These are phyloP conservation scores for Ophiostoma ulmi DNA, from an alignment of 2,329 filamentous ascomycete species.

Conservation along the genomic window DNA sequence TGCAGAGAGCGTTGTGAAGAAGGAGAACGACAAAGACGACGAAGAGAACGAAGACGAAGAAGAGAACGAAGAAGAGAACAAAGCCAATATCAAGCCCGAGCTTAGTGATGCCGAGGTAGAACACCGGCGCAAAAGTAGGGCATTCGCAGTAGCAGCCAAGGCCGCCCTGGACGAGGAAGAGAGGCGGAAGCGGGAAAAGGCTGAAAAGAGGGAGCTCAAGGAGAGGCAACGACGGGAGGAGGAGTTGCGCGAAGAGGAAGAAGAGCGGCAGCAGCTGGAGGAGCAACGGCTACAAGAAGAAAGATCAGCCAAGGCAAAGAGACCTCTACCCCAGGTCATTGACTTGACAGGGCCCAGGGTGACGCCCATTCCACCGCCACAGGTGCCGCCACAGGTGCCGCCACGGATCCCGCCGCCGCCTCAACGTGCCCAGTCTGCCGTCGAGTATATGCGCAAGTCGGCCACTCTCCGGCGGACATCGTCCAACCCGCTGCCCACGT, in stretches of 20 bases:
- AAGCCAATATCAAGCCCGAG: background rate
- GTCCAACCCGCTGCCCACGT: slow-evolving; percentile 17
- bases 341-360: background rate
- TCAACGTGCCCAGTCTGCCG: slow-evolving; percentile 28
- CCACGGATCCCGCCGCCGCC: slow-evolving; percentile 27
- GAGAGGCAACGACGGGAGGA: background rate
- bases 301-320: background rate
- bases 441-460: slow-evolving; percentile 1
- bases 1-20: background rate
- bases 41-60: background rate
- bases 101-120: slow-evolving; percentile 20
- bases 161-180: background rate
- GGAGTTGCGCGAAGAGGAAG: background rate
- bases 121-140: slow-evolving; percentile 33
- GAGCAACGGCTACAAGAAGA: background rate
- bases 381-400: background rate
- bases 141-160: slow-evolving; percentile 28
- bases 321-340: background rate
- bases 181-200: background rate
- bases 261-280: background rate
- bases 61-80: background rate
- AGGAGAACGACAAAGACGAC: background rate
- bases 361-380: background rate
- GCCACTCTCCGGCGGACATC: slow-evolving; percentile 17
- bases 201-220: background rate